phyloP scores from a whole-genome alignment of 441 rosid genomes.

The Daphne laureola region DNA sequence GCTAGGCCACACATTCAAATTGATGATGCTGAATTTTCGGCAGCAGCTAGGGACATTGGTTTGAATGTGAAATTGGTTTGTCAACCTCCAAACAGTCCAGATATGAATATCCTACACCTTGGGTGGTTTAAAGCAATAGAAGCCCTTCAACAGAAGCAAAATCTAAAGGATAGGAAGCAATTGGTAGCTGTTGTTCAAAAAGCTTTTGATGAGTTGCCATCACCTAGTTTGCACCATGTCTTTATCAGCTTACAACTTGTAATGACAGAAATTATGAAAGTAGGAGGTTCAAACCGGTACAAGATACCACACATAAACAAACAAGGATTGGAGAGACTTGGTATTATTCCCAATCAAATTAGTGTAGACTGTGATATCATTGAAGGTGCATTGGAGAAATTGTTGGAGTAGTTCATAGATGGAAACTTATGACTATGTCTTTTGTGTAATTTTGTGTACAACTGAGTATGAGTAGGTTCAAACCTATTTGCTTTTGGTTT shows the following conservation, averaged over 20 bases:
- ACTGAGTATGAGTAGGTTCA: too few species aligned
- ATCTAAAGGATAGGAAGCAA: not conserved
- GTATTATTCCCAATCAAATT: too few species aligned
- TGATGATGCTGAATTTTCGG: not conserved
- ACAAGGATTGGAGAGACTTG: not conserved
- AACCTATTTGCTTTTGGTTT: too few species aligned
- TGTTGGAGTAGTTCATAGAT: too few species aligned
- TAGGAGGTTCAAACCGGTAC: not conserved
- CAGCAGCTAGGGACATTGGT: not conserved
- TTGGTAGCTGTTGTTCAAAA: not conserved
- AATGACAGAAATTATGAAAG: not conserved
- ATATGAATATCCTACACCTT: conserved; percentile 1
- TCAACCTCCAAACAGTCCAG: conserved; percentile 2
- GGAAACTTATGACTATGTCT: too few species aligned
- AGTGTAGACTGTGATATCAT: too few species aligned
- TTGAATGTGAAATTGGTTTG: not conserved
- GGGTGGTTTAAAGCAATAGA: conserved; percentile 5
- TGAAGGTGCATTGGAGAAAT: too few species aligned
- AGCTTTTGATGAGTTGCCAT: not conserved
- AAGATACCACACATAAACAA: not conserved
- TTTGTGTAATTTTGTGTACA: too few species aligned
- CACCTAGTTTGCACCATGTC: not conserved
- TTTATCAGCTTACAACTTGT: not conserved
- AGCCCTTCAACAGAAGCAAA: not conserved
- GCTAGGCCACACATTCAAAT: not conserved